Conservation (phyloP, 2,329 filamentous ascomycete species). For the Stemphylium lycopersici region DNA sequence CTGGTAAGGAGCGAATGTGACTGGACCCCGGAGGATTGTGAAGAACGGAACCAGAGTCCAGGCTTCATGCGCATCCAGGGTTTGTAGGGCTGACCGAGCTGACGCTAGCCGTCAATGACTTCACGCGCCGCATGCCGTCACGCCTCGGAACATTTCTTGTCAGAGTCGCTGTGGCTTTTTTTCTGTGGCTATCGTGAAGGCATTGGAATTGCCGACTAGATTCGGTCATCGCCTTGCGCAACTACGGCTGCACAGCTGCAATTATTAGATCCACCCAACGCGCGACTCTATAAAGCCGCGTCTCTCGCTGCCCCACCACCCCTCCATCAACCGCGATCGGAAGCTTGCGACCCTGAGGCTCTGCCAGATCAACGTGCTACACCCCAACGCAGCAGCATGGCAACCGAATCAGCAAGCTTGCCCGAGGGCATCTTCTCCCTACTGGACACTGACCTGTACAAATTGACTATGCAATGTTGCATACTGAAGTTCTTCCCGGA, state of each 20-base stretch:
- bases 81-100: slow-evolving; percentile 23
- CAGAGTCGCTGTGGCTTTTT: neutral
- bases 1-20: slow-evolving; percentile 14
- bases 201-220: neutral
- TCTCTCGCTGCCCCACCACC: slow-evolving; percentile 37
- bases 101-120: slow-evolving; percentile 19
- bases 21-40: slow-evolving; percentile 21
- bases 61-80: slow-evolving; percentile 11
- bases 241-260: neutral
- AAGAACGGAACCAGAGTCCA: slow-evolving; percentile 9
- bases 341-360: slow-evolving; percentile 9
- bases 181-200: neutral
- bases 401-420: slow-evolving; percentile 25
- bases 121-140: slow-evolving; percentile 22
- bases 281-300: slow-evolving; percentile 6
- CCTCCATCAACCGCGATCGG: slow-evolving; percentile 28
- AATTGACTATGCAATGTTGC: slow-evolving; percentile 93
- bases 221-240: neutral
- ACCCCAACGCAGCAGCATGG: slow-evolving; percentile 27
- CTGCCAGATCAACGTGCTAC: slow-evolving; percentile 1
- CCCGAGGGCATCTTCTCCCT: slow-evolving; percentile 53
- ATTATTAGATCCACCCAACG: slow-evolving; percentile 5
- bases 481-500: slow-evolving; percentile 91
- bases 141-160: slow-evolving; percentile 3
- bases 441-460: slow-evolving; percentile 77